These are phyloP conservation scores for Persicaria tinctoria DNA, from an alignment of 148 eudicot species.

Conservation along the genomic window DNA sequence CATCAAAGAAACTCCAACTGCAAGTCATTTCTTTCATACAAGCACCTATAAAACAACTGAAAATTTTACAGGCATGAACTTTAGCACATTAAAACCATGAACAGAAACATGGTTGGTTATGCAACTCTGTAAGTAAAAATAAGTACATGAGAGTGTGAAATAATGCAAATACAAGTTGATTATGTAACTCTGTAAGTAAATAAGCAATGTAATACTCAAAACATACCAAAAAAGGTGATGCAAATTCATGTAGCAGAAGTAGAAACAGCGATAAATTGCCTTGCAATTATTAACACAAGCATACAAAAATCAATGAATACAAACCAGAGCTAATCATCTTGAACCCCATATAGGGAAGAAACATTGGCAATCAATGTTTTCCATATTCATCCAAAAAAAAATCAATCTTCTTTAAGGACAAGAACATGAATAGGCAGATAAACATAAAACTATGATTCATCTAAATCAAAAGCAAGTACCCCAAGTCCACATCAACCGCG, in stretches of 20 bases:
- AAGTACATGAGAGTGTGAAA: no score
- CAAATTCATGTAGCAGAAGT: neutral
- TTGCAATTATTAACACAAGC: conserved; percentile 4
- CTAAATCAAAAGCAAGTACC: conserved; percentile 1
- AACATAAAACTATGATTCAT: conserved; percentile 4
- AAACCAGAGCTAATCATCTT: neutral
- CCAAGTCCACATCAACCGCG: neutral
- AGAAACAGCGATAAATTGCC: neutral
- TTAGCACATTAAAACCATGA: neutral
- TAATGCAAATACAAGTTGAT: no score
- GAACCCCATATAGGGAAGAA: neutral
- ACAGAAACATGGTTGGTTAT: neutral
- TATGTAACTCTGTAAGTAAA: neutral
- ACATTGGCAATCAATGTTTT: conserved; percentile 3
- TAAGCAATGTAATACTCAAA: no score
- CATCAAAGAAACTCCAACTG: neutral
- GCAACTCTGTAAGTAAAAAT: neutral
- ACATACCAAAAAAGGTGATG: neutral
- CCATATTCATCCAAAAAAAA: neutral
- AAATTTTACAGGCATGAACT: neutral
- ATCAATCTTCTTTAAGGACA: neutral
- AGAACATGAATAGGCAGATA: conserved; percentile 5
- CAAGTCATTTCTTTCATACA: neutral
- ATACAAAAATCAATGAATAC: conserved; percentile 10
- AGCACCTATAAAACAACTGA: neutral